Conservation (phyloP, 306 rosid species). For the Canavalia ensiformis region DNA sequence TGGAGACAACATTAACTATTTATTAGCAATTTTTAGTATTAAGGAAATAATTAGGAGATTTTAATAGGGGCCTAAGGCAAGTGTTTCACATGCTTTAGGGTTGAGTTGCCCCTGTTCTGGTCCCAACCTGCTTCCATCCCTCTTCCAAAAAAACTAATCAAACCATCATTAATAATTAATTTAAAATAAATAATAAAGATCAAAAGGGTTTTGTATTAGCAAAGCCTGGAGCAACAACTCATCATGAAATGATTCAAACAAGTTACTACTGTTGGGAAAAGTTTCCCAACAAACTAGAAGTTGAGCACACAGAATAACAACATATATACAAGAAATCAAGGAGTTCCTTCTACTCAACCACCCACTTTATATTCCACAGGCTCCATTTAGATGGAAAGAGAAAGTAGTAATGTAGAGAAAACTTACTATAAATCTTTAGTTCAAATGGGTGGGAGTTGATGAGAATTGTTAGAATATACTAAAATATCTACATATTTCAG, state of each 20-base stretch:
- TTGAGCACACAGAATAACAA: neutral
- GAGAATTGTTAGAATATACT: no score
- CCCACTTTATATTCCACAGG: neutral
- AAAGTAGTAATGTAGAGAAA: no score
- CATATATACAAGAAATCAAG: neutral
- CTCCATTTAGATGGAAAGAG: neutral
- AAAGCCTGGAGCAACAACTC: conserved; percentile 2
- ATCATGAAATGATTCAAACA: conserved; percentile 20
- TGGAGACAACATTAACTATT: no score
- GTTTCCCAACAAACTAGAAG: neutral
- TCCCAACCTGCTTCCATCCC: neutral
- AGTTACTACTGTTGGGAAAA: neutral
- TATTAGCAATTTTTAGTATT: no score
- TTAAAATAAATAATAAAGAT: neutral
- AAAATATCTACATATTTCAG: no score
- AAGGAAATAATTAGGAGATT: no score
- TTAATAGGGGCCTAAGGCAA: no score
- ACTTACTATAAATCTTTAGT: no score
- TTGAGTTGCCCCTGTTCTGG: neutral
- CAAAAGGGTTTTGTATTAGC: neutral
- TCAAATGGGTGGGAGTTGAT: no score
- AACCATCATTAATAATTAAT: conserved; percentile 5
- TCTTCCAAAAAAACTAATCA: conserved; percentile 3
- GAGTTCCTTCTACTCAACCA: neutral
- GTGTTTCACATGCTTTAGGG: no score